Evolutionary conservation across 2,329 filamentous ascomycete species (phyloP), one percentile per base, ranked within the genome.

Genomic region (Aspergillaceae sp.): DNA sequence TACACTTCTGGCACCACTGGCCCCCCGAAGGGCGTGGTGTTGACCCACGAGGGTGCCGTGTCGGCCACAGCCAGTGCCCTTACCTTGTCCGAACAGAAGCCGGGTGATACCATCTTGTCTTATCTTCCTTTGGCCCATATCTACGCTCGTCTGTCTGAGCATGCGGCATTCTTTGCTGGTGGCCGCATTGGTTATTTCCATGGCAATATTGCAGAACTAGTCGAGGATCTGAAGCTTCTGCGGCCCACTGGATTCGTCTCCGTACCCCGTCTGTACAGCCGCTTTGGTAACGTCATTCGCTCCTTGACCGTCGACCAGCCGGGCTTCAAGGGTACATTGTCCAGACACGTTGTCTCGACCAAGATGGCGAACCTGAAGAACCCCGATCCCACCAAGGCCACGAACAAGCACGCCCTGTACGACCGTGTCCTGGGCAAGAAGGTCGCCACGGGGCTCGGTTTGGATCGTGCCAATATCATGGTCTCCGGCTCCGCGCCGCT

Each of bases 81-180:
- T 48, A 67, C 79, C 34, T 73, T 79, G 10, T 61, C 71, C 37
- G 61, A 64, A n/a, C 70, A 73, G 47, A 72, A 71, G 8, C 71
- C 73, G 8, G 74, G 79, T 46, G 86, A 92, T 55, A 71, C 83
- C 3, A 74, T 84, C 55, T 79, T 87, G 48, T 97, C 91, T 1
- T 98, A 97, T 68, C 78, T 98, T 43, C 92, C 92, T 0, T 73
- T 96, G 35, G 92, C 92, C 7, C 92, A 98, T 64, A 97, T 98
- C 58, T 96, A 87, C 66, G 86, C 90, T 53, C 84, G 92, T 46
- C 75, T 96, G 55, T 74, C 83, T 36, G 92, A 98, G 64, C 86
- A 94, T 64, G 74, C 75, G 3, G 78, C 80, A 9, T 73, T 96
- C 10, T 80, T 84, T 58, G 76, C 79, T 44, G 90, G 88, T 45